phyloP scores from a whole-genome alignment of 768 basidiomycete species.

The Boletus pseudo-olivaceus region DNA sequence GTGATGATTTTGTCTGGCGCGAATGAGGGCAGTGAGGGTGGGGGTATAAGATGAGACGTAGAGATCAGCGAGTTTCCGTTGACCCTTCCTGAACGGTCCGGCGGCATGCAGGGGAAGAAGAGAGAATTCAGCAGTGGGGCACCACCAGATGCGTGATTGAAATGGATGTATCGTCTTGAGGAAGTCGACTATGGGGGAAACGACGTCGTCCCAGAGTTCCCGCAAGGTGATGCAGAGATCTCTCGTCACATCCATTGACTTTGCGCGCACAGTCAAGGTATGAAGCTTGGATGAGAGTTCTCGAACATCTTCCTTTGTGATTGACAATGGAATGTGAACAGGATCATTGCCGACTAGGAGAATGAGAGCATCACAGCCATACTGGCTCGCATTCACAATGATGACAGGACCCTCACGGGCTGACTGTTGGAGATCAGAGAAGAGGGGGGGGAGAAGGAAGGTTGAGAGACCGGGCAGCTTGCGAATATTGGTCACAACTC shows the following conservation, averaged over 20 bases:
- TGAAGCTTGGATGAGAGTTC: not conserved
- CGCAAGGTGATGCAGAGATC: not conserved
- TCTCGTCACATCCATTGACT: not conserved
- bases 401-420: not conserved
- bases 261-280: not conserved
- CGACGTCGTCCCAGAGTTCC: not conserved
- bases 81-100: not conserved
- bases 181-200: not conserved
- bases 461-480: not conserved
- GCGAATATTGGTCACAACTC: not conserved
- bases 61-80: conserved; percentile 2
- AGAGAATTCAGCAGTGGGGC: not conserved
- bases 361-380: not conserved
- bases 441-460: not conserved
- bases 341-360: not conserved
- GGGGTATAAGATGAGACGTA: conserved; percentile 19
- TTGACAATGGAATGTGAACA: not conserved
- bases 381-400: not conserved
- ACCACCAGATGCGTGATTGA: not conserved
- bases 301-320: not conserved
- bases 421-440: too few species aligned
- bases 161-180: not conserved
- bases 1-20: not conserved
- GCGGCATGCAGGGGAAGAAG: not conserved
- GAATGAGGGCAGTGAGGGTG: conserved; percentile 8